A percentile compares a stretch with the other conserved stretches of the same genome.
These are phyloP conservation scores for Mycena indigotica DNA, from an alignment of 768 basidiomycete species.

Conservation along the genomic window DNA sequence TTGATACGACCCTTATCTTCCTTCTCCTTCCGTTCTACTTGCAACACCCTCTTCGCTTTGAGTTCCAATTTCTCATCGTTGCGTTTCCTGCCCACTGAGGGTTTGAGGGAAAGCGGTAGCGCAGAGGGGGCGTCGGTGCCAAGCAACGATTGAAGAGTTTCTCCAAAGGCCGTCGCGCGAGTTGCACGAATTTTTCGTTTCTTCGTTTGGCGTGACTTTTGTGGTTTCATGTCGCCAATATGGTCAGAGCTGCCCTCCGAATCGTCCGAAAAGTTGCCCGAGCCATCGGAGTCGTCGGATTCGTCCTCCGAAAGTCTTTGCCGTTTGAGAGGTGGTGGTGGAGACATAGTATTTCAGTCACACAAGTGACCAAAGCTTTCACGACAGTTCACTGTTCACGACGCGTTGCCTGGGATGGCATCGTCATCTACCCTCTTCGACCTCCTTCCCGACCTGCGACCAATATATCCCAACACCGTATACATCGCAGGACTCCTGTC, in stretches of 20 bases:
- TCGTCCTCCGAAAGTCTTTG: slow-evolving; percentile 41
- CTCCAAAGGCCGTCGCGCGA: slow-evolving; percentile 71
- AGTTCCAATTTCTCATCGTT: slow-evolving; percentile 78
- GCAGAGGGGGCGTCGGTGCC: slow-evolving; percentile 70
- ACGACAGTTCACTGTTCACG: no score
- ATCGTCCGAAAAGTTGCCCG: slow-evolving; percentile 16
- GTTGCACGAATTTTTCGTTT: slow-evolving; percentile 86
- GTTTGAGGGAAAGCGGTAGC: slow-evolving; percentile 77
- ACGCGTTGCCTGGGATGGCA: no score
- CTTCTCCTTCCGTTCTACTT: slow-evolving; percentile 70
- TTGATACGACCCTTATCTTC: slow-evolving; percentile 68
- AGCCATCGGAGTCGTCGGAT: slow-evolving; percentile 12
- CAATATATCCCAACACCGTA: slow-evolving; percentile 69
- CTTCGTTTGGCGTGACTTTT: slow-evolving; percentile 76
- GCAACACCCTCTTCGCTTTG: slow-evolving; percentile 71
- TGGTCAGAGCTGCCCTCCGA: slow-evolving; percentile 53
- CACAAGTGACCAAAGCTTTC: no score
- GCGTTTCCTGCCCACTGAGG: slow-evolving; percentile 64
- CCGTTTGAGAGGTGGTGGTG: slow-evolving; percentile 59
- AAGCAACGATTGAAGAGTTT: slow-evolving; percentile 71
- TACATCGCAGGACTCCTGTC: slow-evolving; percentile 67
- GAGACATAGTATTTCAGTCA: neutral
- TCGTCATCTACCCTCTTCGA: neutral
- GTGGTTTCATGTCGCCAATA: slow-evolving; percentile 52
- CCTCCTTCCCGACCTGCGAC: slow-evolving; percentile 58